Percentiles rank a stretch among this genome's conserved stretches.
These are phyloP conservation scores for Yarrowia sp. DNA, from an alignment of 805 yeast species.

Conservation along the genomic window DNA sequence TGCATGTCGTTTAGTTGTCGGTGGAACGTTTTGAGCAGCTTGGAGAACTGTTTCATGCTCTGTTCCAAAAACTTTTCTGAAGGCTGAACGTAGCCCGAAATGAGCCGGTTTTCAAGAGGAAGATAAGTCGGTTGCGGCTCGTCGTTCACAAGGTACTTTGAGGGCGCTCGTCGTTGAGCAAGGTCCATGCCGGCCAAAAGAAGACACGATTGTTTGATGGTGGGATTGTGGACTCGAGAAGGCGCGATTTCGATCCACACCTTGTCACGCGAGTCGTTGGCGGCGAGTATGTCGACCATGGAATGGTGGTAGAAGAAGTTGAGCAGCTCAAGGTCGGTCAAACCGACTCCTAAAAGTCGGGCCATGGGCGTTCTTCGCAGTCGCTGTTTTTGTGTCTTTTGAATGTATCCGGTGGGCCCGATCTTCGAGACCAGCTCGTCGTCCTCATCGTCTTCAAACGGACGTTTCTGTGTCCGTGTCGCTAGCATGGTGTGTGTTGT, in stretches of 20 bases:
- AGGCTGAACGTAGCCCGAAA: not conserved
- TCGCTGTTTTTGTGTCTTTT: not conserved
- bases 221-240: not conserved
- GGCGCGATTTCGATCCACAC: not conserved
- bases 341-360: not conserved
- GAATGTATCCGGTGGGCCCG: not conserved
- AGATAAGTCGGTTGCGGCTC: not conserved
- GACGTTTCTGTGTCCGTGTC: not conserved
- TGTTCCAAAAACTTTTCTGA: not conserved
- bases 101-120: not conserved
- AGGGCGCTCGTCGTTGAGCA: not conserved
- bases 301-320: constrained; percentile 10
- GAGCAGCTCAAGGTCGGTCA: not conserved
- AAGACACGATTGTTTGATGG: not conserved
- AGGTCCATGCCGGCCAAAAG: not conserved
- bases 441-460: not conserved
- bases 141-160: not conserved
- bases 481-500: not conserved
- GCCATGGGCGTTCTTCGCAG: constrained; percentile 7
- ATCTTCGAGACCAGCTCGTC: not conserved
- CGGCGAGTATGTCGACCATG: not conserved
- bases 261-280: not conserved
- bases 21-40: not conserved
- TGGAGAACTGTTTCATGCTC: not conserved
- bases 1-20: not conserved